These are phyloP conservation scores for Fusarium sambucinum DNA, from an alignment of 2,329 filamentous ascomycete species.

Conservation along the genomic window DNA sequence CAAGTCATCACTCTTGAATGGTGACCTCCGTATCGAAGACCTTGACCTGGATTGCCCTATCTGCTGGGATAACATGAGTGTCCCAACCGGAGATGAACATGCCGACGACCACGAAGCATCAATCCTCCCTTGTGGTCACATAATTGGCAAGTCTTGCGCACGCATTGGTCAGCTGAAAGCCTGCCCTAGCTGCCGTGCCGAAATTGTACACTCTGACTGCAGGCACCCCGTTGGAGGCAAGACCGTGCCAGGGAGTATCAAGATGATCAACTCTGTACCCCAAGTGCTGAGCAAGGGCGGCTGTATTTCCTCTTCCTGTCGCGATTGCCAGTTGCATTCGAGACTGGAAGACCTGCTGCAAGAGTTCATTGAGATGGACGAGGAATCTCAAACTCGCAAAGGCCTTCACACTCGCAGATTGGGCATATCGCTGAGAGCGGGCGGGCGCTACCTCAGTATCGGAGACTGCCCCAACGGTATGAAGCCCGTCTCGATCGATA, in stretches of 20 bases:
- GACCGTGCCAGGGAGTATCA: neutral
- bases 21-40: neutral
- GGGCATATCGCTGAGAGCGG: no score
- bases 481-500: no score
- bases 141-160: neutral
- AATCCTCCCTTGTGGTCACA: neutral
- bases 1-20: neutral
- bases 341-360: no score
- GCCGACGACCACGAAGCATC: neutral
- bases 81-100: neutral
- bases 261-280: neutral
- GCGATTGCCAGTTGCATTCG: no score
- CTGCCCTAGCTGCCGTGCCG: neutral
- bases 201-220: rapidly evolving
- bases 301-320: no score
- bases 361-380: no score
- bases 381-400: no score
- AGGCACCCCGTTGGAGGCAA: neutral
- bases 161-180: neutral
- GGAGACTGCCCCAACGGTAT: no score
- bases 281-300: no score
- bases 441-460: no score
- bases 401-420: no score
- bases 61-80: neutral
- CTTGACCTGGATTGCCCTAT: neutral